A percentile compares a stretch with the other conserved stretches of the same genome.
Evolutionary conservation across 1,284 basidiomycete species (phyloP).

Genomic region (Boletus semigastroideus): DNA sequence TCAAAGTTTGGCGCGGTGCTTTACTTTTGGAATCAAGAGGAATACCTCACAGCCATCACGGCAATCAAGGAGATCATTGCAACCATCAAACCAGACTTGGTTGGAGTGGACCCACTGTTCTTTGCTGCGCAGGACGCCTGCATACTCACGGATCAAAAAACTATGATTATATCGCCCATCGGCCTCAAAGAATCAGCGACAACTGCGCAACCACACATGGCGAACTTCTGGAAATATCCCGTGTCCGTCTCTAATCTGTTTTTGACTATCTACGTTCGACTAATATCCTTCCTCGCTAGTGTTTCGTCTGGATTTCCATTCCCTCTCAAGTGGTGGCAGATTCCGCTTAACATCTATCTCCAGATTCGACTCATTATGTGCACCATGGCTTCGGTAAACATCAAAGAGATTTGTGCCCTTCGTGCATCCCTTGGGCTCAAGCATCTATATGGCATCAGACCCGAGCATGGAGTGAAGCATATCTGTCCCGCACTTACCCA

Average conservation of each 20-base stretch:
- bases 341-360: conserved; percentile 14
- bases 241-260: background rate
- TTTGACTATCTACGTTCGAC: background rate
- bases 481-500: conserved; percentile 9
- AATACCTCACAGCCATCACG: conserved; percentile 2
- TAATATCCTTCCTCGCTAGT: background rate
- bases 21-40: conserved; percentile 1
- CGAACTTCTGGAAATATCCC: conserved; percentile 11
- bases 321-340: conserved; percentile 15
- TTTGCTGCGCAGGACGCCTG: conserved; percentile 11
- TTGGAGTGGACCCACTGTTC: conserved; percentile 1
- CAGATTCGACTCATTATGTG: background rate
- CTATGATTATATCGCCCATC: conserved; percentile 4
- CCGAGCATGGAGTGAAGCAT: background rate
- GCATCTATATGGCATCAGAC: no score
- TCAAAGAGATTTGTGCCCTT: background rate
- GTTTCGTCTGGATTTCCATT: background rate
- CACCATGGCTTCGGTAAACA: background rate
- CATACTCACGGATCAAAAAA: conserved; percentile 1
- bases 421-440: conserved; percentile 4
- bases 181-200: background rate
- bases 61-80: conserved; percentile 3
- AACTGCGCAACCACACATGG: background rate
- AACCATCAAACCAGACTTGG: conserved; percentile 3
- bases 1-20: background rate